Evolutionary conservation across 768 basidiomycete genomes (phyloP).

Genomic region (Candolleomyces aberdarensis): DNA sequence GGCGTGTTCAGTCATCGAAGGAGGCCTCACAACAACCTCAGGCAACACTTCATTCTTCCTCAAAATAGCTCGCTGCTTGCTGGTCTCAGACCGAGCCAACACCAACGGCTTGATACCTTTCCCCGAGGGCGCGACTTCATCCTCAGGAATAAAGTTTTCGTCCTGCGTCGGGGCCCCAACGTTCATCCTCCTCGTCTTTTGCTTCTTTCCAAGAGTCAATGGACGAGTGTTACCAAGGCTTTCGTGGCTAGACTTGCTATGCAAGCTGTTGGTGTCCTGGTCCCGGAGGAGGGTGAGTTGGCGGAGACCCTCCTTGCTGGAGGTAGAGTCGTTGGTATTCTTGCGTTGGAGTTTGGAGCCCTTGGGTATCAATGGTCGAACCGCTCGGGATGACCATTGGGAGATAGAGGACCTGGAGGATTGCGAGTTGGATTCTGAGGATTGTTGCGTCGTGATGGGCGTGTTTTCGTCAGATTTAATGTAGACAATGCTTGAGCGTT

Average conservation of each 20-base stretch:
- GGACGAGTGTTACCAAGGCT: conserved; percentile 42
- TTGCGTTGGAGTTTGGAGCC: conserved; percentile 40
- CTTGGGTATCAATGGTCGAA: conserved; percentile 54
- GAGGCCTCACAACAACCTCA: conserved; percentile 59
- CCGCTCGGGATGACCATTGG: conserved; percentile 48
- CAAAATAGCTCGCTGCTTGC: conserved; percentile 55
- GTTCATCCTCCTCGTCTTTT: conserved; percentile 30
- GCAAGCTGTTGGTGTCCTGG: conserved; percentile 40
- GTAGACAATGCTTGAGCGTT: conserved; percentile 61
- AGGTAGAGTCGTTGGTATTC: conserved; percentile 22
- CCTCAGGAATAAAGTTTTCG: conserved; percentile 37
- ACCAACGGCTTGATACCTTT: conserved; percentile 57
- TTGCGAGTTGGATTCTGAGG: conserved; percentile 20
- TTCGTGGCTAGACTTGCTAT: conserved; percentile 23
- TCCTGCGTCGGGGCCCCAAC: conserved; percentile 25
- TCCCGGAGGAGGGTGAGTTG: conserved; percentile 62
- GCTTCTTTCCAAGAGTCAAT: conserved; percentile 56
- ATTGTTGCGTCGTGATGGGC: conserved; percentile 18
- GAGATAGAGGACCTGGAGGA: conserved; percentile 37
- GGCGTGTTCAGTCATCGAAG: conserved; percentile 46
- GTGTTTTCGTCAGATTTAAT: conserved; percentile 54
- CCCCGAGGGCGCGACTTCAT: conserved; percentile 27
- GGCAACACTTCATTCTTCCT: conserved; percentile 56
- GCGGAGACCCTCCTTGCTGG: conserved; percentile 49
- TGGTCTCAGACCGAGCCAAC: conserved; percentile 61